phyloP scores from a whole-genome alignment of 2,329 filamentous ascomycete species.

The Ambrosiella beaveri region DNA sequence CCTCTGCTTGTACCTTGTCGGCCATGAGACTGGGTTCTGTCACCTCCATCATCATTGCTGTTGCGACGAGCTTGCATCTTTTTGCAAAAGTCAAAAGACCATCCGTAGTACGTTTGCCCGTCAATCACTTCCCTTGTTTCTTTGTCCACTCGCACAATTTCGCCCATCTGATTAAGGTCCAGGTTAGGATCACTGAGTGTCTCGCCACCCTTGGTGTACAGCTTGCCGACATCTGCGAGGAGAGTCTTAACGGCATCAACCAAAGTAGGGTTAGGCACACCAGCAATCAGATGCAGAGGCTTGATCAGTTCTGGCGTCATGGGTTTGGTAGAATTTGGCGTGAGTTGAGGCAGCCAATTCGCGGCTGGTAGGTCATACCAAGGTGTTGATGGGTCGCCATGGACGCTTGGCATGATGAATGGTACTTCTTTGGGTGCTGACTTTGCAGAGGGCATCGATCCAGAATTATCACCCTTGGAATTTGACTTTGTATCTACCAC shows the following conservation, averaged over 20 bases:
- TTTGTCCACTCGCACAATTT: slow-evolving; percentile 47
- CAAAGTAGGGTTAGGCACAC: slow-evolving; percentile 49
- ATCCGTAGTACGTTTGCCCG: slow-evolving; percentile 72
- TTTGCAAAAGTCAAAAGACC: slow-evolving; percentile 65
- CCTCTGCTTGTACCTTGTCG: slow-evolving; percentile 10
- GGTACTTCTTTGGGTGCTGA: slow-evolving; percentile 36
- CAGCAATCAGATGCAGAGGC: slow-evolving; percentile 51
- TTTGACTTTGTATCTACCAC: slow-evolving; percentile 29
- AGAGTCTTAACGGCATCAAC: slow-evolving; percentile 52
- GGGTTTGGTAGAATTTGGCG: slow-evolving; percentile 56
- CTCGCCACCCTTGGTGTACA: slow-evolving; percentile 31
- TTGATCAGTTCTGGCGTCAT: slow-evolving; percentile 56
- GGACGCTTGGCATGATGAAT: slow-evolving; percentile 55
- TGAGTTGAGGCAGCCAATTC: slow-evolving; percentile 63
- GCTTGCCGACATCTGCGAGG: slow-evolving; percentile 49
- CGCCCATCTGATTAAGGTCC: slow-evolving; percentile 60
- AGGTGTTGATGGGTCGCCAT: slow-evolving; percentile 55
- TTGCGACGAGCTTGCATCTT: slow-evolving; percentile 45
- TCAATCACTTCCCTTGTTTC: slow-evolving; percentile 45
- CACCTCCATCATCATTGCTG: slow-evolving; percentile 23
- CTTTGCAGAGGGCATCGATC: slow-evolving; percentile 13
- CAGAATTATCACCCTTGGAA: slow-evolving; percentile 5
- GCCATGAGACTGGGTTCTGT: slow-evolving; percentile 18
- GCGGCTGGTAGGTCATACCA: slow-evolving; percentile 74
- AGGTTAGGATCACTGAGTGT: slow-evolving; percentile 19